Evolutionary conservation across 129 eudicot species (phyloP), one percentile per base, ranked within the genome.

Genomic region (Flaveria trinervia): DNA sequence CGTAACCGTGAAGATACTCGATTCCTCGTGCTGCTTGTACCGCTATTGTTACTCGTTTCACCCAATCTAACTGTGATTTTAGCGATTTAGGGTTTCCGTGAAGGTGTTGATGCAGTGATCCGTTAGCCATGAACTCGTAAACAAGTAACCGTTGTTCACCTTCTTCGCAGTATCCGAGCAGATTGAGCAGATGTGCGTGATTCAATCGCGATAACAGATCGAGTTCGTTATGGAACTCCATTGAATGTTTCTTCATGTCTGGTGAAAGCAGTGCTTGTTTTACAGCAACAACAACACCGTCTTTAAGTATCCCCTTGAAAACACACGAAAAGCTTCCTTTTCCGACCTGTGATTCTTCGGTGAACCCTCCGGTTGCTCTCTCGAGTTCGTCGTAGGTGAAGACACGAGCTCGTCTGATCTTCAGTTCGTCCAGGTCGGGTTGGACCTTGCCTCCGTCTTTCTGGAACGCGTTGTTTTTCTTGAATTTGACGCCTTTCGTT

Each of bases 261-360:
- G 97, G 88, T 11, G 96, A 83, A 79, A 93, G 77, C 56, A 93
- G 84, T 3, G 98, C 98, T 72, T 88, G 80, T 76, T 93, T 93
- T 0, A 93, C 98, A 1, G 98, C 98, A 22, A 93, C 96, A 0
- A 80, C 70, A 5, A 92, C 87, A 8, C 97, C 98, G 48, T 93
- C 89, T 68, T 87, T 90, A 48, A 93, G 75, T 7, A 93, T 86
- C 16, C 98, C 98, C 73, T 90, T 90, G 71, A 86, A 93, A 39
- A 93, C 97, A n/a, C 94, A 93, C 1, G 98, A 93, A 80, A 93
- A 93, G 76, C 98, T 93, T 23, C 98, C 98, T 79, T 91, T 93
- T 23, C 98, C 98, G 0, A 93, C 98, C 41, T 82, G 86, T 26
- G 94, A 88, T 80, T 88, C 98, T 69, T 93, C 96, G 14, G 82